phyloP scores from a whole-genome alignment of 108 stramenopile species.

The Cyclostephanos tholiformis region DNA sequence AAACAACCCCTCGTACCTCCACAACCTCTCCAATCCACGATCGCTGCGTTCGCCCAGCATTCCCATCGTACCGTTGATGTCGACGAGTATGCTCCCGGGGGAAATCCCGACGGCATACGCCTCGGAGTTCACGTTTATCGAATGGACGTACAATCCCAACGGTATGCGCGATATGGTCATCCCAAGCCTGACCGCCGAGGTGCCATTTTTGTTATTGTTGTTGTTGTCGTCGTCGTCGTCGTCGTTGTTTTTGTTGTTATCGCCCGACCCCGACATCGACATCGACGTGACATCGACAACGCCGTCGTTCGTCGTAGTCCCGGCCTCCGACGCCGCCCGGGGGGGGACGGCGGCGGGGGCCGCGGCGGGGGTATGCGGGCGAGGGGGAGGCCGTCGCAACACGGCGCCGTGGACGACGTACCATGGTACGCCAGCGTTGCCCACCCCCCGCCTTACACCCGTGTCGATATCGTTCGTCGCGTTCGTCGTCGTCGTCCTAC shows the following conservation, averaged over 20 bases:
- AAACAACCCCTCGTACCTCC: slow-evolving; percentile 75
- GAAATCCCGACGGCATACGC: slow-evolving; percentile 65
- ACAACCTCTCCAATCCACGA: slow-evolving; percentile 74
- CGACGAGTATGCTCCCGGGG: slow-evolving; percentile 59
- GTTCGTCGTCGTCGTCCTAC: slow-evolving; percentile 47
- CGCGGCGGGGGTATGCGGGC: not conserved
- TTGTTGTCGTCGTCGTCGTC: too few species aligned
- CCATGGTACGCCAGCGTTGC: not conserved
- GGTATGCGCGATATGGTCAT: slow-evolving; percentile 70
- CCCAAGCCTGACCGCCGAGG: slow-evolving; percentile 56
- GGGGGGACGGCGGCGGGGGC: too few species aligned
- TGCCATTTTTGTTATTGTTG: too few species aligned
- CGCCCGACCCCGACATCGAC: too few species aligned
- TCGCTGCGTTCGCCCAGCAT: slow-evolving; percentile 75
- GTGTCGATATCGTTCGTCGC: too few species aligned
- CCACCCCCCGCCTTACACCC: slow-evolving; percentile 14
- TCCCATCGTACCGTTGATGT: slow-evolving; percentile 64
- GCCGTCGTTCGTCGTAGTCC: too few species aligned
- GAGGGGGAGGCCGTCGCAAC: not conserved
- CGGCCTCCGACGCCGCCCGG: too few species aligned
- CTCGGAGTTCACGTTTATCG: slow-evolving; percentile 52
- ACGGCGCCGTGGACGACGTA: not conserved
- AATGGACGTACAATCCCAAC: slow-evolving; percentile 69
- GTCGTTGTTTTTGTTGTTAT: too few species aligned
- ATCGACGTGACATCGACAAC: too few species aligned